Evolutionary conservation across 805 yeast species (phyloP).

Genomic region (Starmerella tilneyi): DNA sequence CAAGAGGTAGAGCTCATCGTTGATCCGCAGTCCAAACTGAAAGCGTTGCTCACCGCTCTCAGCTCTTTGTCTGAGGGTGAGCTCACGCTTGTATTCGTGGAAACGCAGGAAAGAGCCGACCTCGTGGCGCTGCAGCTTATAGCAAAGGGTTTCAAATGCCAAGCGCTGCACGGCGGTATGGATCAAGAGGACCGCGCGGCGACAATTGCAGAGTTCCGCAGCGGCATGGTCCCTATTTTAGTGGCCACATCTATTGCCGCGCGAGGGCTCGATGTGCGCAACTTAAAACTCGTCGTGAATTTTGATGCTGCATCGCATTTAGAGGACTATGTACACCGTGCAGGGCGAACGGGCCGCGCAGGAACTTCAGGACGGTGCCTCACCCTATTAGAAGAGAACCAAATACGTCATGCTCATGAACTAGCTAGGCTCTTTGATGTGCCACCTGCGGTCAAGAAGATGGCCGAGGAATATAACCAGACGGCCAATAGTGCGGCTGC

Average conservation of each 20-base stretch:
- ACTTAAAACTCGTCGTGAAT: slow-evolving; percentile 68
- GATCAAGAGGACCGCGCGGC: slow-evolving; percentile 72
- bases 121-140: slow-evolving; percentile 45
- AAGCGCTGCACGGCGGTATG: slow-evolving; percentile 84
- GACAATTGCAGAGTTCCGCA: slow-evolving; percentile 60
- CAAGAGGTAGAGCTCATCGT: slow-evolving; percentile 35
- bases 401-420: slow-evolving; percentile 57
- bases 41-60: slow-evolving; percentile 44
- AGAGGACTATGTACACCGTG: slow-evolving; percentile 94
- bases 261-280: slow-evolving; percentile 88
- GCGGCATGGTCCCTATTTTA: slow-evolving; percentile 48
- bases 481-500: slow-evolving; percentile 38
- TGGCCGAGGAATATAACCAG: slow-evolving; percentile 41
- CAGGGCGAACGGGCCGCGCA: slow-evolving; percentile 93
- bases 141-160: slow-evolving; percentile 46
- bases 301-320: slow-evolving; percentile 74
- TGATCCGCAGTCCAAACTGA: slow-evolving; percentile 39
- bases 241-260: slow-evolving; percentile 94
- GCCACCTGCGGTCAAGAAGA: slow-evolving; percentile 46
- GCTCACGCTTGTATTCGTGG: slow-evolving; percentile 64
- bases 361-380: slow-evolving; percentile 66
- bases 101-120: slow-evolving; percentile 83
- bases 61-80: background rate
- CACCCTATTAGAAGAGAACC: slow-evolving; percentile 55
- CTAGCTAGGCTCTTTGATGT: slow-evolving; percentile 54